Evolutionary conservation across 116 monocot species (phyloP).

Genomic region (Posidonia oceanica): DNA sequence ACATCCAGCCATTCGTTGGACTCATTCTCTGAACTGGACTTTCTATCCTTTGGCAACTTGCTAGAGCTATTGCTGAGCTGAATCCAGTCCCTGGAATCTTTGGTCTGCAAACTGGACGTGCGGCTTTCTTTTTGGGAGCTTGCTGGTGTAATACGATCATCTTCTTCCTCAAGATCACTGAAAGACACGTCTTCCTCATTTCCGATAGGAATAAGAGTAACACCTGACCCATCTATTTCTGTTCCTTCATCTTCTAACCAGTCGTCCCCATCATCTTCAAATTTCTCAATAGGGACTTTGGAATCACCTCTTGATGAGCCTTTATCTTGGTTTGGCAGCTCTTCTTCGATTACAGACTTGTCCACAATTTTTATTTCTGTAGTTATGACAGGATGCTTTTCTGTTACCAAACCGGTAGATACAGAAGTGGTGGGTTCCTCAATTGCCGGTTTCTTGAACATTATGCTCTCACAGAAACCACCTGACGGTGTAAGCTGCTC

Average conservation of each 20-base stretch:
- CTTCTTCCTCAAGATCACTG: slow-evolving; percentile 74
- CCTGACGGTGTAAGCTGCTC: slow-evolving; percentile 11
- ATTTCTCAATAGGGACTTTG: slow-evolving; percentile 19
- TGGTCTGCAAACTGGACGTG: slow-evolving; percentile 1
- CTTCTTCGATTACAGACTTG: slow-evolving; percentile 78
- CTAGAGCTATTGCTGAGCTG: slow-evolving; percentile 11
- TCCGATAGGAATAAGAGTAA: slow-evolving; percentile 22
- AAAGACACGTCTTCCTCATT: slow-evolving; percentile 72
- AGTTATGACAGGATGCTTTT: slow-evolving; percentile 51
- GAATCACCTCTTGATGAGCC: slow-evolving; percentile 12
- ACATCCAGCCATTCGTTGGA: slow-evolving; percentile 28
- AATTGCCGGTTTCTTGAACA: neutral
- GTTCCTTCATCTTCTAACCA: slow-evolving; percentile 54
- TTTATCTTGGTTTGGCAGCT: slow-evolving; percentile 11
- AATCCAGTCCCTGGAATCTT: slow-evolving; percentile 19
- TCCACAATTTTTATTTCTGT: slow-evolving; percentile 57
- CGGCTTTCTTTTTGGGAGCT: slow-evolving; percentile 1
- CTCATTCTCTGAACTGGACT: slow-evolving; percentile 11
- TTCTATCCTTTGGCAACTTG: slow-evolving; percentile 1
- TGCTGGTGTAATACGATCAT: slow-evolving; percentile 2
- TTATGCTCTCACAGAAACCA: slow-evolving; percentile 3
- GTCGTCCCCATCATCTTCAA: slow-evolving; percentile 59
- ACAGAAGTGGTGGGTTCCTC: slow-evolving; percentile 30
- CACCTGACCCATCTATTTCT: slow-evolving; percentile 13
- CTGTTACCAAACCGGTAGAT: slow-evolving; percentile 39